Percentiles rank a stretch among this genome's conserved stretches.
Conservation (phyloP, 257 asterid species). For the Orobanche coerulescens region DNA sequence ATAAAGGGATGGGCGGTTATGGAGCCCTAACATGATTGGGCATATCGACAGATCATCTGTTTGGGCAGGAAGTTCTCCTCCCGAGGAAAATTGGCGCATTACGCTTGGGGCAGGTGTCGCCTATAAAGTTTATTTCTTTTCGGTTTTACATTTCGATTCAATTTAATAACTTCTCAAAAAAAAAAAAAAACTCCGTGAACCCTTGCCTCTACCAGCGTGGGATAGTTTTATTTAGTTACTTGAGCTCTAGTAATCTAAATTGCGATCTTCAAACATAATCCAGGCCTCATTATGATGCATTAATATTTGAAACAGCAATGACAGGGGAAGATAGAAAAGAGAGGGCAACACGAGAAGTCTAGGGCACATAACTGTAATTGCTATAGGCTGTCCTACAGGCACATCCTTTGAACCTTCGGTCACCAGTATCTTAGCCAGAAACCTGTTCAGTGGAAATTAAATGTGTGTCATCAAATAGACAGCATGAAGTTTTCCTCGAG, state of each 20-base stretch:
- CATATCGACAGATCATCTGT: no score
- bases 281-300: slow-evolving; percentile 4
- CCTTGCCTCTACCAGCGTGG: no score
- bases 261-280: slow-evolving; percentile 19
- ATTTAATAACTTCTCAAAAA: no score
- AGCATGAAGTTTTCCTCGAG: background rate
- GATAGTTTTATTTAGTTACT: slow-evolving; percentile 14
- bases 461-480: background rate
- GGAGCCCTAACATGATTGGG: no score
- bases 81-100: no score
- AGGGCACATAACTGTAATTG: slow-evolving; percentile 69
- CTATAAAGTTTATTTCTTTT: no score
- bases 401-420: slow-evolving; percentile 98
- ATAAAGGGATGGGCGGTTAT: no score
- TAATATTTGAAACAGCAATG: slow-evolving; percentile 7
- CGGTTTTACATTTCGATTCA: no score
- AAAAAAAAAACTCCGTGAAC: no score
- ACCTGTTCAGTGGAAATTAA: slow-evolving; percentile 36
- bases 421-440: slow-evolving; percentile 82
- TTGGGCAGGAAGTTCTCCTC: no score
- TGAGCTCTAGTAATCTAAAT: slow-evolving; percentile 15
- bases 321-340: slow-evolving; percentile 18
- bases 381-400: slow-evolving; percentile 94
- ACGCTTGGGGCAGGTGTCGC: no score
- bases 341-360: slow-evolving; percentile 18